phyloP scores from a whole-genome alignment of 169 alveolate species.

The Plasmodium reichenowi region DNA sequence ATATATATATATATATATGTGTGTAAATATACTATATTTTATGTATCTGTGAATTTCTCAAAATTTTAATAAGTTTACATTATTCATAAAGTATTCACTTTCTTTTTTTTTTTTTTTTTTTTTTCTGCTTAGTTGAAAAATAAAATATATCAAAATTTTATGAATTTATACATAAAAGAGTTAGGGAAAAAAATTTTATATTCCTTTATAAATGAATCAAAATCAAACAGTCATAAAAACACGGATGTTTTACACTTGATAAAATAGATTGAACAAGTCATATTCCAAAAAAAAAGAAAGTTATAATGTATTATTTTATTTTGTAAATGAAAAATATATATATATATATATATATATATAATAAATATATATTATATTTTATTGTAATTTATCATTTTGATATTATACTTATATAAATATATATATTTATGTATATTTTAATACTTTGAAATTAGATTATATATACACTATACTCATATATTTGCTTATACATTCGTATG shows the following conservation, averaged over 20 bases:
- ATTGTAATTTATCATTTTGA: too few species aligned
- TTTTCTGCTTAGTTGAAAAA: conserved; percentile 29
- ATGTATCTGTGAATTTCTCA: neutral
- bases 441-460: too few species aligned
- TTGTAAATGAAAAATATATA: too few species aligned
- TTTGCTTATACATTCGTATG: too few species aligned
- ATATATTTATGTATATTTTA: too few species aligned
- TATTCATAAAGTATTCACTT: neutral
- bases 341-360: too few species aligned
- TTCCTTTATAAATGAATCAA: conserved; percentile 46
- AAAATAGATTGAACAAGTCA: neutral
- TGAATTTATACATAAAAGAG: conserved; percentile 60
- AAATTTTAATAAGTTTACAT: neutral
- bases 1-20: neutral
- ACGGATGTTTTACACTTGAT: conserved; percentile 21
- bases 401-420: too few species aligned
- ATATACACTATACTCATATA: too few species aligned
- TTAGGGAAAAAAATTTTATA: conserved; percentile 59
- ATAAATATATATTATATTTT: too few species aligned
- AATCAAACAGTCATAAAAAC: conserved; percentile 21
- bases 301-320: too few species aligned
- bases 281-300: neutral
- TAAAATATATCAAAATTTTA: conserved; percentile 55
- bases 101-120: neutral
- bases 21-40: neutral